Evolutionary conservation across 139 green algal species (phyloP).

Genomic region (Penium margaritaceum): DNA sequence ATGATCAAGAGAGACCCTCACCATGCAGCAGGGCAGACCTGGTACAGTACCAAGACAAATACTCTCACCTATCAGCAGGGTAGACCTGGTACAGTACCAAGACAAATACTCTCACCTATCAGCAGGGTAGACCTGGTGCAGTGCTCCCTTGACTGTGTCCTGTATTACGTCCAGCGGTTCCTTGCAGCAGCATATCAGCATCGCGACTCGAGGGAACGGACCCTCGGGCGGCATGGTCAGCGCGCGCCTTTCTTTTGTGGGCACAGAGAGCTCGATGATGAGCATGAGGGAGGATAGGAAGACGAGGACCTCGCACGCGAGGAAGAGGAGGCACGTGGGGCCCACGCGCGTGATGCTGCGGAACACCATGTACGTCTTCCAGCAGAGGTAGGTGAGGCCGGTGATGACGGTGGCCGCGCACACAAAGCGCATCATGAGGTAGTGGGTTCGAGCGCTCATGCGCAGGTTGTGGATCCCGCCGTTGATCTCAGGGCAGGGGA

Average conservation of each 20-base stretch:
- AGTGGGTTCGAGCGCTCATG: slow-evolving; percentile 16
- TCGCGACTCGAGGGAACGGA: slow-evolving; percentile 28
- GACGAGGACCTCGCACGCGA: slow-evolving; percentile 27
- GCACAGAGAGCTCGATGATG: slow-evolving; percentile 9
- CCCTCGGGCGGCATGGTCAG: slow-evolving; percentile 8
- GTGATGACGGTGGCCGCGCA: background rate
- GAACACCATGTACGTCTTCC: slow-evolving; percentile 27
- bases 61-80: too few relatives aligned
- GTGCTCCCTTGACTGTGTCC: slow-evolving; percentile 26
- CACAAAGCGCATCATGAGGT: slow-evolving; percentile 12
- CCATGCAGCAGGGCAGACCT: too few relatives aligned
- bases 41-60: too few relatives aligned
- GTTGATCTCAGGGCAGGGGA: background rate
- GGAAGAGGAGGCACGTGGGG: slow-evolving; percentile 25
- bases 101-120: too few relatives aligned
- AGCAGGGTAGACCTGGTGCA: slow-evolving; percentile 26
- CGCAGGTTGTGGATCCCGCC: background rate
- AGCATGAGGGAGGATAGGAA: slow-evolving; percentile 40
- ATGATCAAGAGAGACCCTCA: too few relatives aligned
- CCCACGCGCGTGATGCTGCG: slow-evolving; percentile 6
- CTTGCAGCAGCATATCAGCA: slow-evolving; percentile 41
- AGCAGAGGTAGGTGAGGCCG: slow-evolving; percentile 20
- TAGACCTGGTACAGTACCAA: too few relatives aligned
- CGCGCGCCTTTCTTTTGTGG: slow-evolving; percentile 6
- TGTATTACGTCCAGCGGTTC: slow-evolving; percentile 36